Evolutionary conservation across 345 rosid species (phyloP), one percentile per base, ranked within the genome.

Genomic region (Tarenaya hassleriana): DNA sequence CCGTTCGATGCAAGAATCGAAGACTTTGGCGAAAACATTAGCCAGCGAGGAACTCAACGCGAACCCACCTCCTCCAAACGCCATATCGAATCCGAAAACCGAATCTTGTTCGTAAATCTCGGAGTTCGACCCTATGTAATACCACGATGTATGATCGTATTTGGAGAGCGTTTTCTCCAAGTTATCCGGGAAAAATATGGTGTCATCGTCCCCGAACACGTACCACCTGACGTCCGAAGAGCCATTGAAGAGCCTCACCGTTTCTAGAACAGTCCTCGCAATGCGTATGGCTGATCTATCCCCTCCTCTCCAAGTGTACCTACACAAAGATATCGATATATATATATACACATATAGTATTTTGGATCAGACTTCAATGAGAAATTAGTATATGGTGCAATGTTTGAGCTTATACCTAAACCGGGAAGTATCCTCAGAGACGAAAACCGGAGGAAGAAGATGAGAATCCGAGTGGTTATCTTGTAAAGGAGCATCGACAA

Each of bases 171-270:
- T 78, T 66, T 70, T 82, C 1, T 73, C 72, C 16, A 86, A 56
- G 62, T 86, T 84, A 50, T 84, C 83, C 0, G 82, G 68, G 17
- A 90, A 56, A 34, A 82, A 90, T 29, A 86, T 62, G 0, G 94
- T 84, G 70, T 80, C 95, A 12, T 86, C 97, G 3, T 86, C 97
- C 5, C 94, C 91, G 11, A 90, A 83, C 29, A 90, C 85, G 0
- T 50, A 68, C 97, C 97, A 90, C 44, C 84, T 62, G 1, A 80
- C 95, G 41, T 77, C 50, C 4, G 47, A 55, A 4, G 60, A 52
- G 2, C 69, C 63, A 58, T 64, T 64, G 15, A 64, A 45, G 11
- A 77, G 67, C 9, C 66, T 62, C 61, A 90, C 79, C 8, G 83
- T 73, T 63, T 90, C 97, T 2, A 61, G 44, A 4, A 90, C 86